These are phyloP conservation scores for Phytophthora citricola DNA, from an alignment of 352 stramenopile species.

Conservation along the genomic window DNA sequence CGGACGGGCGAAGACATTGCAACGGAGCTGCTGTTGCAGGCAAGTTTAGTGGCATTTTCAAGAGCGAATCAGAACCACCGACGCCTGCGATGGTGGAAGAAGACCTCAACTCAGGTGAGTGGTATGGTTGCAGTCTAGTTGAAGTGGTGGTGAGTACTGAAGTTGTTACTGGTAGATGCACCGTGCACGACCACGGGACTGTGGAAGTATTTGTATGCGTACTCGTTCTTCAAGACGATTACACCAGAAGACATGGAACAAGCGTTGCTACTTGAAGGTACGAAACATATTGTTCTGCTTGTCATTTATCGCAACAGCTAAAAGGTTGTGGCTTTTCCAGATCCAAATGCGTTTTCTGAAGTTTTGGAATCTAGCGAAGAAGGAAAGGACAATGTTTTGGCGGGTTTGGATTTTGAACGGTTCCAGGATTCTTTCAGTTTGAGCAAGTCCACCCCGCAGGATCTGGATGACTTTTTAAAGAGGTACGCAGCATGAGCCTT, in stretches of 20 bases:
- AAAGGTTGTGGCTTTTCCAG: conserved; percentile 7
- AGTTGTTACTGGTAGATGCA: conserved; percentile 42
- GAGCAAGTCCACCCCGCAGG: conserved; percentile 17
- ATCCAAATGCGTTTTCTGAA: conserved; percentile 30
- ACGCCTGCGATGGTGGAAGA: conserved; percentile 65
- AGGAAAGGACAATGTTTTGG: conserved; percentile 8
- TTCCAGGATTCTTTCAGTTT: conserved; percentile 29
- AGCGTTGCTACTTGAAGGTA: conserved; percentile 66
- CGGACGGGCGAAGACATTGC: conserved; percentile 29
- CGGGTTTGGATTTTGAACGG: conserved; percentile 19
- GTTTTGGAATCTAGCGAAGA: conserved; percentile 14
- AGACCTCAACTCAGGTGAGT: conserved; percentile 63
- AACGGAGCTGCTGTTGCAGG: conserved; percentile 21
- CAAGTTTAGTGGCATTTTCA: conserved; percentile 27
- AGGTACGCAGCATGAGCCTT: conserved; percentile 29
- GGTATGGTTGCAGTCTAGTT: background rate
- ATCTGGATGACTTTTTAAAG: conserved; percentile 58
- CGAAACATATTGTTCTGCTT: background rate
- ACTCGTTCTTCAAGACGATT: conserved; percentile 70
- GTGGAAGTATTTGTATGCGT: conserved; percentile 71
- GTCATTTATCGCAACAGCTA: too few species aligned
- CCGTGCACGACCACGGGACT: conserved; percentile 72
- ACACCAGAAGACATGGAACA: conserved; percentile 66
- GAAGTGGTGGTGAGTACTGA: conserved; percentile 6
- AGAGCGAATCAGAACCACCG: conserved; percentile 35